Percentiles rank a stretch among this genome's conserved stretches.
phyloP scores from a whole-genome alignment of 148 eudicot genomes.

The Talinum fruticosum region DNA sequence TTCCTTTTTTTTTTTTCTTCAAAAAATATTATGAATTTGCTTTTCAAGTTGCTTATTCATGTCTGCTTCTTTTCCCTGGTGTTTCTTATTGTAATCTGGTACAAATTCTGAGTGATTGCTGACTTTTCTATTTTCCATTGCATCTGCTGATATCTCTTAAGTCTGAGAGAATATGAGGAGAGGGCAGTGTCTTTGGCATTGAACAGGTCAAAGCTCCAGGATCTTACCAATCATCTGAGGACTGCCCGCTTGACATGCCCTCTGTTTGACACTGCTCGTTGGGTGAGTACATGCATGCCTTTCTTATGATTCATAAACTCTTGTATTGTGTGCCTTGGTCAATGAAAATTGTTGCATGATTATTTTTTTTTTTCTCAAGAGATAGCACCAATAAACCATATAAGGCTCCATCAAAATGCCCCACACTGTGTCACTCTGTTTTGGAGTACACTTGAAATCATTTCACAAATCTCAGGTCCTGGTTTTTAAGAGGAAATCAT shows the following conservation, averaged over 20 bases:
- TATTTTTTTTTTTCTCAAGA: no score
- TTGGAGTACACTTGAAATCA: neutral
- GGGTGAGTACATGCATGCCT: conserved; percentile 54
- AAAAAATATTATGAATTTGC: no score
- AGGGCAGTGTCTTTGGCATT: conserved; percentile 80
- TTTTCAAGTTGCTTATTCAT: neutral
- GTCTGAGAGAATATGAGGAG: conserved; percentile 89
- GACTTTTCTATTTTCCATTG: conserved; percentile 16
- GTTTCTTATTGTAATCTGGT: neutral
- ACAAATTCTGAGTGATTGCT: neutral
- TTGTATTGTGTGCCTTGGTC: neutral
- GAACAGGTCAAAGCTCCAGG: conserved; percentile 62
- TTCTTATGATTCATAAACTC: neutral
- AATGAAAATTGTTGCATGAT: no score
- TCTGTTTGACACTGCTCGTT: conserved; percentile 87
- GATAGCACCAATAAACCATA: no score
- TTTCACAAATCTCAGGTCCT: no score
- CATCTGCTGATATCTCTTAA: conserved; percentile 20
- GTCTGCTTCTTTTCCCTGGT: neutral
- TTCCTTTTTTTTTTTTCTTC: no score
- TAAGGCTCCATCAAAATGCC: no score
- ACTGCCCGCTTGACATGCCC: conserved; percentile 82
- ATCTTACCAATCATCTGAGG: conserved; percentile 71
- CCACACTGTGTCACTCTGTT: neutral
- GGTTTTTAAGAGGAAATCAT: no score